These are phyloP conservation scores for Amphicarpaea edgeworthii DNA, from an alignment of 306 rosid genomes.

Conservation along the genomic window DNA sequence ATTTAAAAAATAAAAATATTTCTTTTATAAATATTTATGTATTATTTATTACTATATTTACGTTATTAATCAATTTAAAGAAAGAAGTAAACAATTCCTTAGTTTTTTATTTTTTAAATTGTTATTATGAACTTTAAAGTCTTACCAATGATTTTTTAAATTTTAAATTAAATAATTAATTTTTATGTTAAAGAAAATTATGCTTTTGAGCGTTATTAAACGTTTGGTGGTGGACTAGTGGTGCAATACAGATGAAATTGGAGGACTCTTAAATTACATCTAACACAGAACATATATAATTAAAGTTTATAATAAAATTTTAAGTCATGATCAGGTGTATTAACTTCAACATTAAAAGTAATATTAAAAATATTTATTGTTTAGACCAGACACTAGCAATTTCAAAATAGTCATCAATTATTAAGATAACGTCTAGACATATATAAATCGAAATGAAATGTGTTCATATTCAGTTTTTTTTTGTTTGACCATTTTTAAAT, in stretches of 20 bases:
- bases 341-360: not conserved
- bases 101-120: no score
- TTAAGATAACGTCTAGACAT: not conserved
- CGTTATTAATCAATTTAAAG: not conserved
- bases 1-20: not conserved
- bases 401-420: not conserved
- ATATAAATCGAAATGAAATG: not conserved
- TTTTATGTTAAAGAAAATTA: not conserved
- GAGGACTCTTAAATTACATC: not conserved
- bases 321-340: not conserved
- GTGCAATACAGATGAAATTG: not conserved
- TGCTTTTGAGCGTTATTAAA: not conserved
- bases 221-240: not conserved
- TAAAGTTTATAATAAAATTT: not conserved
- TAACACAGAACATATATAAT: not conserved
- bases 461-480: not conserved
- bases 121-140: no score
- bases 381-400: not conserved
- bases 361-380: not conserved
- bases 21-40: not conserved
- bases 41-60: conserved; percentile 2
- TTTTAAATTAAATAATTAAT: no score
- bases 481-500: not conserved
- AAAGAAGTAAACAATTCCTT: not conserved
- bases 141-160: no score